Evolutionary conservation across 192 early-diverging fungal species (phyloP), one percentile per base, ranked within the genome.

Genomic region (Gigaspora rosea): DNA sequence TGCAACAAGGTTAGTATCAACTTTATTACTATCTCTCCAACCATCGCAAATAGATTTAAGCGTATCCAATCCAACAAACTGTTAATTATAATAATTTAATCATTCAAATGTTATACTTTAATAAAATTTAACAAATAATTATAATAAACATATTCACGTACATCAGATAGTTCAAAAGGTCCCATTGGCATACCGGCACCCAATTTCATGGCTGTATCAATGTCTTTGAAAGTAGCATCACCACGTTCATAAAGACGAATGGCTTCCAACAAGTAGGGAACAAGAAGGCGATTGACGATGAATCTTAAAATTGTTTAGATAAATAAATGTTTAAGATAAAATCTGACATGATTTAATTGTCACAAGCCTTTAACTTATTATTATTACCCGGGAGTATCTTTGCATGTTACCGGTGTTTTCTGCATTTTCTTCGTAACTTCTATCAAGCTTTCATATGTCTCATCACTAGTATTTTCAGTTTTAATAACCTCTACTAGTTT

Each of bases 121-220:
- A 48, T 72, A 49, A 15, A 9, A 11, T 5, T 35, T 59, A 49
- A 50, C 68, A 9, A 50, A 41, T n/a, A 27, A 27, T 27, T 27
- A 27, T 27, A n/a, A 47, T 68, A 36, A 79, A 79, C 65, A 36
- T 27, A 50, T 36, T 12, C 33, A 88, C 85, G 68, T 85, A 92
- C 90, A 78, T 94, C 94, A 57, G 89, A 86, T 67, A 94, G 85
- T 81, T 92, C 92, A 75, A 92, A 91, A 15, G 97, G 95, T 33
- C 97, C 97, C 95, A 97, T 96, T 20, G 95, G 95, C 85, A 96
- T 95, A 41, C 97, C 97, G 48, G 95, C 95, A 65, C 97, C 97
- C 73, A 97, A 90, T 86, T 96, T 97, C 97, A 98, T 98, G 48
- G 95, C 97, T 56, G 88, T 92, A 78, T 98, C 97, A 36, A 98